Conservation (phyloP, 305 asterid species). For the Fraxinus latifolia region DNA sequence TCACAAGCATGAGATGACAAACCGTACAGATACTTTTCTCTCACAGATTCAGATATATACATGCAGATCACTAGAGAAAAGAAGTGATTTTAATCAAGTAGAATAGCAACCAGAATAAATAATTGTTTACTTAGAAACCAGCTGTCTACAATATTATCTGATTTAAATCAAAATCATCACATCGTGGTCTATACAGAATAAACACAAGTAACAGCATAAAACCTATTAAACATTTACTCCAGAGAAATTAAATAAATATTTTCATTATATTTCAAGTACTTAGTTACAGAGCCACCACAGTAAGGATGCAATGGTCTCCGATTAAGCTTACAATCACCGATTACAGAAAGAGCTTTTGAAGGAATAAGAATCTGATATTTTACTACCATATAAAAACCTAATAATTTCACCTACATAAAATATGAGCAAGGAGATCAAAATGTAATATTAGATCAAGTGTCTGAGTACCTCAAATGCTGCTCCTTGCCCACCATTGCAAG, state of each 20-base stretch:
- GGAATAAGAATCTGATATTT: conserved; percentile 22
- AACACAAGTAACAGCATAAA: not conserved
- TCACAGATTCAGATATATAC: not conserved
- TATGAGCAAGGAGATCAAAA: conserved; percentile 4
- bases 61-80: not conserved
- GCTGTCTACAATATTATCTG: not conserved
- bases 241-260: no score
- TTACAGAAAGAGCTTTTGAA: not conserved
- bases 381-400: conserved; percentile 14
- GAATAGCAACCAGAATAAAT: not conserved
- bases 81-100: not conserved
- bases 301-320: not conserved
- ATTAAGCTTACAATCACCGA: not conserved
- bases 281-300: not conserved
- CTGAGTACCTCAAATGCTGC: conserved; percentile 90
- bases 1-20: not conserved
- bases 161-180: not conserved
- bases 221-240: not conserved
- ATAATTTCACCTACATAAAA: not conserved
- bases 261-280: not conserved
- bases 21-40: not conserved
- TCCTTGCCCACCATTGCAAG: conserved; percentile 99
- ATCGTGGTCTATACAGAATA: not conserved
- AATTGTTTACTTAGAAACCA: no score
- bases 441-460: conserved; percentile 17